Evolutionary conservation across 148 eudicot species (phyloP), one percentile per base, ranked within the genome.

Genomic region (Chenopodium formosanum): DNA sequence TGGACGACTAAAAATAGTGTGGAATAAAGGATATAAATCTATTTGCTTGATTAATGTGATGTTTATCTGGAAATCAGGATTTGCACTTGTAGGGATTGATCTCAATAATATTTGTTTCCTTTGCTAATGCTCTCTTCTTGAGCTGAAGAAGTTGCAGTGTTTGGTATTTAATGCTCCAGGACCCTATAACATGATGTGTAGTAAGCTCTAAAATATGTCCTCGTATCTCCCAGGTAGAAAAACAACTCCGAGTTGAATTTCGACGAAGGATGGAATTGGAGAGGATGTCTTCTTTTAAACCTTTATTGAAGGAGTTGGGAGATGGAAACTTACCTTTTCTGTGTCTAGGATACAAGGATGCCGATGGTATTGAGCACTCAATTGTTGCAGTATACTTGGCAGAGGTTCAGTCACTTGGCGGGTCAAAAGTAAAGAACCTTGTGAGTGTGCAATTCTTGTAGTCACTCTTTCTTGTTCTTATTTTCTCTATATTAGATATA

Each of bases 381-480:
- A 86, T 91, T 74, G 88, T 92, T 68, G 98, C 97, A 81, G 97
- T 94, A 79, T 94, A 90, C 88, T 82, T 96, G 88, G 95, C 97
- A 78, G 88, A 88, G 77, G 89, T 90, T 84, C 92, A 91, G 84
- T 85, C 90, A 79, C 81, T 92, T 76, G 83, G 87, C 81, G 85
- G 89, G 63, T 86, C 90, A 34, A 90, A 88, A 79, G 63, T 94
- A 14, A 89, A 92, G 82, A 86, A 86, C 75, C 78, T 89, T 86
- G 99, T 96, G 79, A 88, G 95, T 85, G 71, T 62, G 80, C 62
- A 78, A 27, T 78, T 56, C 56, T 29, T 11, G 53, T 50, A 13
- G 53, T n/a, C 79, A 64, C 27, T 52, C 78, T 52, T 78, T 47
- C 69, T 46, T 67, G 9, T 23, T 46, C 17, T 53, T 47, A 5